Percentiles rank a stretch among this genome's conserved stretches.
Evolutionary conservation across 441 rosid genomes (phyloP).

Genomic region (Syzygium malaccense): DNA sequence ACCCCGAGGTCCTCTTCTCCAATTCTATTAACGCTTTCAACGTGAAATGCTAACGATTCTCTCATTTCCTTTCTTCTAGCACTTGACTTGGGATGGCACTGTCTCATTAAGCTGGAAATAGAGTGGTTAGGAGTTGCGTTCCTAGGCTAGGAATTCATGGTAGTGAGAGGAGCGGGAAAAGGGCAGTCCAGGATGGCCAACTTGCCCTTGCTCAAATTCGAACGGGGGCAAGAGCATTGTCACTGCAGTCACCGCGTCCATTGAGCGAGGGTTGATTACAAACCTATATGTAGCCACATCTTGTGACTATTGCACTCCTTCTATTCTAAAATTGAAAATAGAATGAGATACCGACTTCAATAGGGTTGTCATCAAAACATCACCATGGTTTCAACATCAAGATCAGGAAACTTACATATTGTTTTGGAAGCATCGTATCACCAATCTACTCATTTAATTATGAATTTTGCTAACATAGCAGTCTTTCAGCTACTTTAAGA

Average conservation of each 20-base stretch:
- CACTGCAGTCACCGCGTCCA: too few species aligned
- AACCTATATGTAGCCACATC: neutral
- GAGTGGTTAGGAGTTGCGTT: too few species aligned
- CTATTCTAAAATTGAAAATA: neutral
- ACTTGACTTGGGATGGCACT: too few species aligned
- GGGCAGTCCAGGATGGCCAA: neutral
- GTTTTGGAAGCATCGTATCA: neutral
- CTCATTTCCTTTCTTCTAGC: too few species aligned
- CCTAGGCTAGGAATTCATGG: too few species aligned
- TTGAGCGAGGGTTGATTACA: neutral
- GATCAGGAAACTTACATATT: neutral
- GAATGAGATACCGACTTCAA: neutral
- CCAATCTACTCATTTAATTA: neutral
- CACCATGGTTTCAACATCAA: neutral
- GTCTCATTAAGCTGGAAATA: too few species aligned
- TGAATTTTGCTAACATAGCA: neutral
- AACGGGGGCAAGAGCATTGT: neutral
- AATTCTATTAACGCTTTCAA: too few species aligned
- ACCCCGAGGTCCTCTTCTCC: too few species aligned
- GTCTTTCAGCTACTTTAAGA: too few species aligned
- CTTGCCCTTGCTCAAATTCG: neutral
- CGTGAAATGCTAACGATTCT: too few species aligned
- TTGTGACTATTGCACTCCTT: accelerated
- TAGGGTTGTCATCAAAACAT: neutral
- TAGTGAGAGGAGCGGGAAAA: too few species aligned